Conservation (phyloP, 768 basidiomycete species). For the Naganishia randhawae region DNA sequence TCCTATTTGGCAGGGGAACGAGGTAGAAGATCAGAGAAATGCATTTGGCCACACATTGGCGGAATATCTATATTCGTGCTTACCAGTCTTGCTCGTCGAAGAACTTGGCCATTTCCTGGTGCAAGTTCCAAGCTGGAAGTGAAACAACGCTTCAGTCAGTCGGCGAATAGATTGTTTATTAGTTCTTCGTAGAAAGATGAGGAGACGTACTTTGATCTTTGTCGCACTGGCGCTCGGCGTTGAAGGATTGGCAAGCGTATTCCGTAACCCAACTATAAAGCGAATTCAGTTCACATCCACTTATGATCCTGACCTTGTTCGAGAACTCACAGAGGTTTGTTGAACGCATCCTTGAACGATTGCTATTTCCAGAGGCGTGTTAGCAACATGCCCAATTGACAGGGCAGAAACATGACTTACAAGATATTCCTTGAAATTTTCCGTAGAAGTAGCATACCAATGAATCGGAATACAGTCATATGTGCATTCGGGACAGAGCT, state of each 20-base stretch:
- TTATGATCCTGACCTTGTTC: neutral
- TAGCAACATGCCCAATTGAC: neutral
- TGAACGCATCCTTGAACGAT: neutral
- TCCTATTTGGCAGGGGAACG: neutral
- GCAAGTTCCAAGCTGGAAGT: constrained; percentile 39
- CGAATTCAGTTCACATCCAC: neutral
- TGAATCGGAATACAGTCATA: constrained; percentile 63
- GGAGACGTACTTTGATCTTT: constrained; percentile 36
- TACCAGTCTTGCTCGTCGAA: constrained; percentile 44
- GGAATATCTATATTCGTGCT: constrained; percentile 41
- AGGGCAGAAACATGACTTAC: constrained; percentile 12
- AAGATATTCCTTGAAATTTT: constrained; percentile 57
- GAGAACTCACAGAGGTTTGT: constrained; percentile 4
- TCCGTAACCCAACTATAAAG: constrained; percentile 34
- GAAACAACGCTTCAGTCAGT: neutral
- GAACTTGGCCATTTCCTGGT: constrained; percentile 47
- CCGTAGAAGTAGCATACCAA: constrained; percentile 60
- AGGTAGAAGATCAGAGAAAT: neutral
- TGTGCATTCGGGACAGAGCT: constrained; percentile 22
- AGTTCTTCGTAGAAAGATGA: constrained; percentile 9
- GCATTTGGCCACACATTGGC: neutral
- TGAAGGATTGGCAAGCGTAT: constrained; percentile 51
- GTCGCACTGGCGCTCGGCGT: constrained; percentile 48
- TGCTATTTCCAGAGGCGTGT: neutral
- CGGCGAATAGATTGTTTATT: too few species aligned